These are phyloP conservation scores for Aspergillus sp. DNA, from an alignment of 2,329 filamentous ascomycete genomes.

Conservation along the genomic window DNA sequence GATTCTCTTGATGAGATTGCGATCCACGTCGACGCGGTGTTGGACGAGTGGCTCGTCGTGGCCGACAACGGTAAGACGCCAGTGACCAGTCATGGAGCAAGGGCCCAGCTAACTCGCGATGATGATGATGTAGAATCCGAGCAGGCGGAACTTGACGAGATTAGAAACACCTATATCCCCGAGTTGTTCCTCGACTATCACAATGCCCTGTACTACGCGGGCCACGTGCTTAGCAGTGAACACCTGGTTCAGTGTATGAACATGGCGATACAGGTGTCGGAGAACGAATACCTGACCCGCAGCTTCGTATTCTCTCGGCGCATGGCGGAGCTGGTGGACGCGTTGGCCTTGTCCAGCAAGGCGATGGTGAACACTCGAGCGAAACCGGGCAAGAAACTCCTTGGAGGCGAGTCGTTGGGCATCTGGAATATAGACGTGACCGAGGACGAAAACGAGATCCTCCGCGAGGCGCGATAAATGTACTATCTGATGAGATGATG, in stretches of 20 bases:
- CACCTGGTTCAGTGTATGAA: constrained; percentile 84
- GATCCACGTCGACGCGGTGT: constrained; percentile 60
- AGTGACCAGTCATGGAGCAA: not conserved
- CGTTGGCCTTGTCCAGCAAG: constrained; percentile 75
- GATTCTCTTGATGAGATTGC: constrained; percentile 54
- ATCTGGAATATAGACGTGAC: constrained; percentile 39
- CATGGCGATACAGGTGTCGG: constrained; percentile 73
- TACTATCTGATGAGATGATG: not conserved
- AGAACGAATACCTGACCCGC: constrained; percentile 63
- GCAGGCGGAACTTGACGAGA: constrained; percentile 59
- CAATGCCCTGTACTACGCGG: constrained; percentile 75
- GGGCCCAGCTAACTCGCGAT: constrained; percentile 1
- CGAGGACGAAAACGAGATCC: constrained; percentile 21
- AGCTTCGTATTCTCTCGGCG: constrained; percentile 64
- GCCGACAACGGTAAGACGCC: constrained; percentile 53
- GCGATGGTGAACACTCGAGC: constrained; percentile 58
- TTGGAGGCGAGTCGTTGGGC: constrained; percentile 35
- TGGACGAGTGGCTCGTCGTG: constrained; percentile 61
- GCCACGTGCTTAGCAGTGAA: constrained; percentile 70
- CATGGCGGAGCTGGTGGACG: constrained; percentile 73
- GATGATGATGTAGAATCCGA: constrained; percentile 50
- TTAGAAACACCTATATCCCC: constrained; percentile 79
- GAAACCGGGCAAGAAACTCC: constrained; percentile 41
- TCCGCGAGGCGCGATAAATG: constrained; percentile 9
- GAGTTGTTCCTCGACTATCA: constrained; percentile 84